Base-by-base conservation (phyloP, 768 basidiomycete genomes). In the Hygrophoropsis aurantiaca region DNA sequence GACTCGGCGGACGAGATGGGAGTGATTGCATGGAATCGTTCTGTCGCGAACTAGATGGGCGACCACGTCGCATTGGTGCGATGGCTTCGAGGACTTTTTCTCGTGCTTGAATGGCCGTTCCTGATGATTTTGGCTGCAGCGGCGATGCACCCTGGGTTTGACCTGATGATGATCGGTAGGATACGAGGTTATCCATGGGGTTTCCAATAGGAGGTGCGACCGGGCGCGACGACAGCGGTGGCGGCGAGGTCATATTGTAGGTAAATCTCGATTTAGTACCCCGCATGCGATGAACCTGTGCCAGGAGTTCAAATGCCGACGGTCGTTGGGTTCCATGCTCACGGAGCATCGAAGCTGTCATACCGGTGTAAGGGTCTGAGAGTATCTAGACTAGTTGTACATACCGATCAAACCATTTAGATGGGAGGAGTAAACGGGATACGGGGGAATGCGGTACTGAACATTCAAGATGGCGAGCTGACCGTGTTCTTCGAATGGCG, bases 401-500 rank as follows among this genome's bases (percentile, higher is more conserved):
- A 44, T 57, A 94, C 92, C 85, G 49, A 97, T 94, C 36, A 94
- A 64, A 40, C 80, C 74, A 54, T 87, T 92, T 77, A 97, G 81
- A 51, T 88, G 80, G 4, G 75, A 67, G 2, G 93, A 94, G 64
- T 94, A 97, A 2, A 86, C 78, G 1, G 91, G 91, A 64, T 90
- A 94, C 26, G 90, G 81, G 2, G 92, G 93, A 39, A 89, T 88
- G 55, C 85, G 86, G 67, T 97, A 99, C 59, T 94, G 92, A 27
- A 94, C 94, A 60, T 97, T 97, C 53, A 98, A 75, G 52, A 98
- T 98, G 2, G 97, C 97, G 42, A 99, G 72, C 2, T 92, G 90
- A 1, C 95, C 95, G 57, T 97, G 94, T 60, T 97, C 95, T 66
- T 99, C 97, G 59, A 99, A 99, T 0, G 97, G 97, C 1, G 97